Evolutionary conservation across 176 grass and related monocot species (phyloP), one percentile per base, ranked within the genome.

Genomic region (maize (Zea mays)): DNA sequence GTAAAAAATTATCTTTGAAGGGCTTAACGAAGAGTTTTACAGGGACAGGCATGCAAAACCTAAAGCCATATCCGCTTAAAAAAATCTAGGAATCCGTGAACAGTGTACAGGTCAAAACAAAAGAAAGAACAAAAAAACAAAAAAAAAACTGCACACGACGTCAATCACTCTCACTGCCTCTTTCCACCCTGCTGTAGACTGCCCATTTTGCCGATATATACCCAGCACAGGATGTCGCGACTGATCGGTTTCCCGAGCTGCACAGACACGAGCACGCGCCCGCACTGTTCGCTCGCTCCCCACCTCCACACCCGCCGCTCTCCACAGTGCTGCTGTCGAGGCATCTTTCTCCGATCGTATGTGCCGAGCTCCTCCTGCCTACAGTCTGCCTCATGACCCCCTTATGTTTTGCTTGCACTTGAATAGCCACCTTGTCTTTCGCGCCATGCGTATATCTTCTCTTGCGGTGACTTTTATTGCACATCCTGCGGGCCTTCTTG

Each of bases 291-390:
- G 9, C 20, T 52, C 10, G 17, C 65, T 27, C 43, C 20, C 44
- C 5, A 13, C 59, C 55, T 68, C 47, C 37, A 60, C n/a, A 11
- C 41, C 39, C 74, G 16, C 67, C 41, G 37, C 47, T 56, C 47
- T 27, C 2, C 34, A 48, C 69, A 60, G 75, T 63, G n/a, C 43
- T 6, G 27, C 62, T 8, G 63, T 17, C 34, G 10, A 41, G 5
- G 8, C 60, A 69, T 79, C 61, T 59, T 48, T 76, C 61, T 65
- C 74, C 20, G 20, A 67, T 80, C 69, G 70, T 80, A 74, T 67
- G 83, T 59, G 76, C 48, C 16, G 8, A 58, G n/a, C 55, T 58
- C 55, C n/a, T 45, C 10, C 15, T 44, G n/a, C n/a, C n/a, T n/a
- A n/a, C n/a, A n/a, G 7, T 10, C 20, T 56, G 52, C 39, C 47